Evolutionary conservation across 176 grass and related monocot genomes (phyloP).

Genomic region (Avena eriantha): DNA sequence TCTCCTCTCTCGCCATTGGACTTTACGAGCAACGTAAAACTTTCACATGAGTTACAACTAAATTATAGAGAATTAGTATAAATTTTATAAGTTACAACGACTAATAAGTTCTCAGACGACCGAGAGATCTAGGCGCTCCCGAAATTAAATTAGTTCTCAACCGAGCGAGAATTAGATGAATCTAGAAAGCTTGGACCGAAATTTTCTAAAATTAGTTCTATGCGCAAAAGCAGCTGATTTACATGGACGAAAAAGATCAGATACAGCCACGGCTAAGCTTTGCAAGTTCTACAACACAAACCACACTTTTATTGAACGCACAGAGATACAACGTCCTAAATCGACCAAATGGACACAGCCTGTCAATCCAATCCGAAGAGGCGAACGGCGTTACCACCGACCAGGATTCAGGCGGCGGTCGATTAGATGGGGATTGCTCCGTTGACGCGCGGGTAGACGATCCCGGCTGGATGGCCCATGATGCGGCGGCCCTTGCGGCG

Average conservation of each 20-base stretch:
- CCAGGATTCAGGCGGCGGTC: background rate
- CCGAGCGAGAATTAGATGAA: no score
- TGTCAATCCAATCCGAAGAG: background rate
- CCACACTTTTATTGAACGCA: conserved; percentile 1
- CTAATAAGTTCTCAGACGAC: no score
- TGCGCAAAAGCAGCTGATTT: background rate
- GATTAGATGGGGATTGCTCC: conserved; percentile 70
- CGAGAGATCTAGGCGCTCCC: no score
- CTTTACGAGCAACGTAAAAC: no score
- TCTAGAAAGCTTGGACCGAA: no score
- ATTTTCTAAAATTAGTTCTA: no score
- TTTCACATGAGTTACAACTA: no score
- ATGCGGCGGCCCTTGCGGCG: conserved; percentile 90
- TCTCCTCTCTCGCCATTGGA: no score
- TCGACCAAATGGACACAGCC: background rate
- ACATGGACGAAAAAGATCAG: background rate
- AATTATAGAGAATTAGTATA: no score
- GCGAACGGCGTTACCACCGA: background rate
- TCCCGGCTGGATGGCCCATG: conserved; percentile 77
- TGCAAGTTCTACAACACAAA: background rate
- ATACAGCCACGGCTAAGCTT: background rate
- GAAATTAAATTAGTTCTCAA: no score
- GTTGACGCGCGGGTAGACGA: conserved; percentile 74
- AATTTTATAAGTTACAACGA: no score
- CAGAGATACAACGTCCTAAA: background rate